Evolutionary conservation across 2,329 filamentous ascomycete species (phyloP), one percentile per base, ranked within the genome.

Genomic region (Epichloe scottii): DNA sequence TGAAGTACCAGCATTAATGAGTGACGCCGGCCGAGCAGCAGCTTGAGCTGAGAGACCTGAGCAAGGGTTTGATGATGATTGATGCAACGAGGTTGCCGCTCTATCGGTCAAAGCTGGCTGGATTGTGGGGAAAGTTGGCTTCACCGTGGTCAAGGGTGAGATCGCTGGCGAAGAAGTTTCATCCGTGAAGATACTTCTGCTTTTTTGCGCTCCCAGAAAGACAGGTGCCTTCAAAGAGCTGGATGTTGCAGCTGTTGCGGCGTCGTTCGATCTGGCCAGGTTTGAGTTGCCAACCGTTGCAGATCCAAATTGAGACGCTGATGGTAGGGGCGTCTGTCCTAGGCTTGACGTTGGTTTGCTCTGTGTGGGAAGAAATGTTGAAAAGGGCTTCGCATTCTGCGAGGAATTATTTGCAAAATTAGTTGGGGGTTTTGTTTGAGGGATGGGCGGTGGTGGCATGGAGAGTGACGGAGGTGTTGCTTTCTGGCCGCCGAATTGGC

Each of bases 371-470:
- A 7, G 21, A 11, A 39, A 23, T 21, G 41, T 5, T 4, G 14
- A 19, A 35, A 23, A 35, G 6, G 35, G 12, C 10, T 14, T 11
- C 14, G 37, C 2, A 19, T 6, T 45, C 12, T 26, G 42, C 21
- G 39, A 42, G 34, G 2, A 17, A 12, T 30, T 23, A 3, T 21
- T 42, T 7, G 38, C 15, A 23, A 15, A 23, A 6, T 12, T n/a
- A 7, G 43, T 21, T 7, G 30, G 12, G 4, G 26, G 30, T 14
- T 49, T 49, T 10, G 42, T 33, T 5, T 44, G 40, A 15, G 59
- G 54, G 8, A 50, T 60, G 3, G 52, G 39, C 19, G 52, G 52
- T 6, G 52, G 52, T 10, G 52, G 50, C 52, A 54, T 54, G 15
- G 15, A 39, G 14, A 45, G 4, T 14, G 50, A 51, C n/a, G 48